Evolutionary conservation across 2,329 filamentous ascomycete genomes (phyloP), one percentile per base, ranked within the genome.

Genomic region (Neospermospora avenae): DNA sequence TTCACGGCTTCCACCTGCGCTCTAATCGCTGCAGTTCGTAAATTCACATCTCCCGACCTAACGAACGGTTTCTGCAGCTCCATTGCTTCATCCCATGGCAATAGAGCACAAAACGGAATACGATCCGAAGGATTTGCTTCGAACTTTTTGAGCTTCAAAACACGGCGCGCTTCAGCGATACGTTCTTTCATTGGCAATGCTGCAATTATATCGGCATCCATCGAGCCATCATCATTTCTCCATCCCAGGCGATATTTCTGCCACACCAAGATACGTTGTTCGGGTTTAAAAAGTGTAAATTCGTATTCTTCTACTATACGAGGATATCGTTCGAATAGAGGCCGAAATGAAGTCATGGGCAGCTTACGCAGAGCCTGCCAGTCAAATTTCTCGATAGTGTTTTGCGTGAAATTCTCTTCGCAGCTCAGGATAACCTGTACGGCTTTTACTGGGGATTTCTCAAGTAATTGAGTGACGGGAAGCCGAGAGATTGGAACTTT

Each of bases 251-350:
- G 22, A n/a, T 51, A 31, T 37, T 54, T 22, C 4, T 52, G 20
- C 18, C 61, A 63, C 0, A 48, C 42, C 6, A 48, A 28, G 16
- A 51, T 16, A 10, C 49, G 53, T 31, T 61, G 62, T 46, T 59
- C 81, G 75, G 84, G 81, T 63, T 82, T 83, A 1, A 81, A 76
- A 57, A 83, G 81, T 0, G 79, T 80, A 16, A 84, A 74, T 59
- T 72, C 66, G 20, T 74, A 74, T 22, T 74, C 66, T 39, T 76
- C 67, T 39, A 84, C 80, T 7, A 57, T 57, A 8, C 16, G 14
- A 24, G 59, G 57, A 54, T 64, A 61, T 13, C 59, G 44, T 42
- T 62, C 44, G 28, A 51, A 46, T 1, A 62, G 22, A 1, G 49
- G 22, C 22, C 53, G 20, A 13, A 62, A 62, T 7, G 39, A 45